A percentile compares a stretch with the other conserved stretches of the same genome.
Conservation (phyloP, 2,329 filamentous ascomycete genomes). For the Alternaria dauci region DNA sequence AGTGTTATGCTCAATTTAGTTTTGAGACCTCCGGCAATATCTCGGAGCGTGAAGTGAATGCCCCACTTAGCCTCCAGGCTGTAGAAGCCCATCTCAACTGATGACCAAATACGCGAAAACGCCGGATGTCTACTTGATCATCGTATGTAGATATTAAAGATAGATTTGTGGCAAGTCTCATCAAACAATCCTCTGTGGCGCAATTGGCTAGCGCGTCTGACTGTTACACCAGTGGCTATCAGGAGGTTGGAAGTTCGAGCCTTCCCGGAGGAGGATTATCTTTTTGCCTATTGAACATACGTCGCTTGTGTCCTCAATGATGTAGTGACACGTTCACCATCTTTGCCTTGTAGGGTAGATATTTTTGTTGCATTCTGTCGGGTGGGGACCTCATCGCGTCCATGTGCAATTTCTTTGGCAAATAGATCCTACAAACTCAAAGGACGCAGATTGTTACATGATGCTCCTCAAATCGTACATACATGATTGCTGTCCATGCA, state of each 20-base stretch:
- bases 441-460: not conserved
- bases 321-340: no score
- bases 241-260: slow-evolving; percentile 39
- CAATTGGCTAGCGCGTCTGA: slow-evolving; percentile 67
- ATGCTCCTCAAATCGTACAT: not conserved
- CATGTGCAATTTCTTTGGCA: no score
- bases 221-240: slow-evolving; percentile 59
- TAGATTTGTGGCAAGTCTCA: not conserved
- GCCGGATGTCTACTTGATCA: no score
- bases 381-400: no score
- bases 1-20: not conserved
- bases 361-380: not conserved
- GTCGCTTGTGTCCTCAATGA: not conserved
- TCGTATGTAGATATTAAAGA: no score
- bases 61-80: not conserved
- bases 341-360: no score
- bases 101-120: no score
- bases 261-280: slow-evolving; percentile 32
- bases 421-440: not conserved
- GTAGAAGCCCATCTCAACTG: no score
- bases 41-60: not conserved
- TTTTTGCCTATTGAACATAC: not conserved
- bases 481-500: not conserved
- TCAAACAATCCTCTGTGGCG: slow-evolving; percentile 45
- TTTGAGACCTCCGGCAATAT: not conserved